Conservation (phyloP, 2,329 filamentous ascomycete species). For the Alternaria infectoria region DNA sequence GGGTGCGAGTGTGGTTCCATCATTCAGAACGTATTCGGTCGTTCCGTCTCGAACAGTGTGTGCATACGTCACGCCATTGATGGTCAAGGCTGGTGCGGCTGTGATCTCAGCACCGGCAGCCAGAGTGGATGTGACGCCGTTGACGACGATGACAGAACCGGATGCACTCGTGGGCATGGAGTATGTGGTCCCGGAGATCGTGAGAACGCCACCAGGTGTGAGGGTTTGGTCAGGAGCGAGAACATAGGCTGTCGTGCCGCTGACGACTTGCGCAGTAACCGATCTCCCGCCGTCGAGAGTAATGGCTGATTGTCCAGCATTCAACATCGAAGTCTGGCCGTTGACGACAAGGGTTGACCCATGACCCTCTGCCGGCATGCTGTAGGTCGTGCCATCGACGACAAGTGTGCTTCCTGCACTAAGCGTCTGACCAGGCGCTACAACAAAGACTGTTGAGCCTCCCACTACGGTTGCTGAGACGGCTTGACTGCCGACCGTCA, state of each 20-base stretch:
- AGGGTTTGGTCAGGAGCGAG: conserved; percentile 33
- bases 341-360: conserved; percentile 36
- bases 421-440: conserved; percentile 16
- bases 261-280: conserved; percentile 21
- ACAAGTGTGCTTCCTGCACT: conserved; percentile 32
- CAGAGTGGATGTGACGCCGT: conserved; percentile 36
- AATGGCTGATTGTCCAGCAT: conserved; percentile 11
- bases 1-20: conserved; percentile 30
- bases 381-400: conserved; percentile 35
- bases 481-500: conserved; percentile 28
- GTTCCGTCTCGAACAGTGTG: conserved; percentile 33
- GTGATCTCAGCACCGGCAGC: conserved; percentile 14
- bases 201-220: conserved; percentile 33
- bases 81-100: conserved; percentile 29
- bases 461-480: conserved; percentile 32
- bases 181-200: conserved; percentile 37
- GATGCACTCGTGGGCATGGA: conserved; percentile 32
- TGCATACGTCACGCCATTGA: conserved; percentile 36
- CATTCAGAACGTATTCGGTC: conserved; percentile 25
- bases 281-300: conserved; percentile 23
- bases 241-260: conserved; percentile 35
- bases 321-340: conserved; percentile 14
- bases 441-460: conserved; percentile 31
- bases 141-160: conserved; percentile 34
- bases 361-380: conserved; percentile 23